These are phyloP conservation scores for Azolla pinnata DNA, from an alignment of 75 land plant species.

Conservation along the genomic window DNA sequence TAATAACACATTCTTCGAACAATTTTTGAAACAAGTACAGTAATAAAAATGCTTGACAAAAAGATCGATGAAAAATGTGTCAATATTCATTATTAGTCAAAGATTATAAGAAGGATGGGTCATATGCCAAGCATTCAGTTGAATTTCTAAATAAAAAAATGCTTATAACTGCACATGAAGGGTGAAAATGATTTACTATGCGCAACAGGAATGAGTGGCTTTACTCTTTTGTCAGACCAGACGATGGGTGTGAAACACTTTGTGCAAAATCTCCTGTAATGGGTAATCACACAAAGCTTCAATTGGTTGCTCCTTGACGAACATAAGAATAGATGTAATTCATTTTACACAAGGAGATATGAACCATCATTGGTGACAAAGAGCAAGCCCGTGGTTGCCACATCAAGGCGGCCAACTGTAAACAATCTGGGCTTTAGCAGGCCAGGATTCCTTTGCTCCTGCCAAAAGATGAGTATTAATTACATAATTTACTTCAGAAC, in stretches of 20 bases:
- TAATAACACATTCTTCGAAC: too few relatives aligned
- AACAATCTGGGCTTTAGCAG: conserved; percentile 73
- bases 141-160: neutral
- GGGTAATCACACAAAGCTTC: conserved; percentile 6
- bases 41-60: neutral
- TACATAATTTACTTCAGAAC: too few relatives aligned
- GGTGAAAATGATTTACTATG: neutral
- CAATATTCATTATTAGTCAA: neutral
- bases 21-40: too few relatives aligned
- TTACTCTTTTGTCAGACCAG: conserved; percentile 86
- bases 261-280: conserved; percentile 95
- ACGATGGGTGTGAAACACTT: conserved; percentile 80
- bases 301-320: conserved; percentile 2
- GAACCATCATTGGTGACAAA: conserved; percentile 98
- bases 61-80: neutral
- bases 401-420: conserved; percentile 97
- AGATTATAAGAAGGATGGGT: neutral
- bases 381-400: conserved; percentile 93
- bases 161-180: neutral
- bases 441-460: conserved; percentile 69
- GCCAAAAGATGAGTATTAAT: conserved; percentile 8
- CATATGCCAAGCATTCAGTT: neutral
- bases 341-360: neutral
- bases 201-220: conserved; percentile 9
- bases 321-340: neutral